phyloP scores from a whole-genome alignment of 2,329 filamentous ascomycete species.

The Verticillium nubilum region DNA sequence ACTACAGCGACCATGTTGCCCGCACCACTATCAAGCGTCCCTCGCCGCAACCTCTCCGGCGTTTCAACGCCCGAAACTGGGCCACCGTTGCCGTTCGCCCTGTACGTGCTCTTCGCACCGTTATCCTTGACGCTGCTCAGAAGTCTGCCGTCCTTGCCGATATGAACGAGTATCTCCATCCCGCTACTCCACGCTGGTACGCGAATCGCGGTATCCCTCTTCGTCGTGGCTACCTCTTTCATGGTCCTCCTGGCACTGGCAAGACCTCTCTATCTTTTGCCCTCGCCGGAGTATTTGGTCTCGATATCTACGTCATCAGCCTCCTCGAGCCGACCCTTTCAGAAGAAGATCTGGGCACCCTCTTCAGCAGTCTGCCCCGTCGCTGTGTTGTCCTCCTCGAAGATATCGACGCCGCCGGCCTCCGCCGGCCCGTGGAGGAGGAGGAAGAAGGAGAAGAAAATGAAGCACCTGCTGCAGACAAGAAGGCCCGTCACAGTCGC shows the following conservation, averaged over 20 bases:
- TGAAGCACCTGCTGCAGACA: constrained; percentile 1
- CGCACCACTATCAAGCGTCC: constrained; percentile 55
- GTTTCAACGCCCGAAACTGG: constrained; percentile 39
- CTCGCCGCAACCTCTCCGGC: constrained; percentile 35
- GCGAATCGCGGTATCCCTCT: constrained; percentile 70
- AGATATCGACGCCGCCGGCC: constrained; percentile 62
- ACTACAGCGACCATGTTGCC: constrained; percentile 45
- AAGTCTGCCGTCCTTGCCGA: constrained; percentile 64
- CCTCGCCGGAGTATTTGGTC: constrained; percentile 58
- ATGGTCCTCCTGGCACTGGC: constrained; percentile 69
- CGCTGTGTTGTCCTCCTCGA: constrained; percentile 63
- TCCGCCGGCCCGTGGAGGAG: constrained; percentile 37
- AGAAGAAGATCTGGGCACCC: constrained; percentile 52
- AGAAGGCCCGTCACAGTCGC: constrained; percentile 9
- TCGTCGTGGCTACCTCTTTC: constrained; percentile 70
- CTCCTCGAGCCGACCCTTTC: constrained; percentile 51
- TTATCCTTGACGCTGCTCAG: constrained; percentile 63
- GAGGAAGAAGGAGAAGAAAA: constrained; percentile 12
- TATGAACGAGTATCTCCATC: constrained; percentile 73
- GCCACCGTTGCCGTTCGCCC: constrained; percentile 56
- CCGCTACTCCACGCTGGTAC: constrained; percentile 67
- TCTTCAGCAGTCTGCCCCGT: constrained; percentile 57
- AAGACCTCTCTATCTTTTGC: constrained; percentile 66
- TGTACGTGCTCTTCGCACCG: constrained; percentile 66
- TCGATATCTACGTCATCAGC: constrained; percentile 61